Evolutionary conservation across 75 land plant genomes (phyloP), one percentile per base, ranked within the genome.

Genomic region (Cupressus sempervirens): DNA sequence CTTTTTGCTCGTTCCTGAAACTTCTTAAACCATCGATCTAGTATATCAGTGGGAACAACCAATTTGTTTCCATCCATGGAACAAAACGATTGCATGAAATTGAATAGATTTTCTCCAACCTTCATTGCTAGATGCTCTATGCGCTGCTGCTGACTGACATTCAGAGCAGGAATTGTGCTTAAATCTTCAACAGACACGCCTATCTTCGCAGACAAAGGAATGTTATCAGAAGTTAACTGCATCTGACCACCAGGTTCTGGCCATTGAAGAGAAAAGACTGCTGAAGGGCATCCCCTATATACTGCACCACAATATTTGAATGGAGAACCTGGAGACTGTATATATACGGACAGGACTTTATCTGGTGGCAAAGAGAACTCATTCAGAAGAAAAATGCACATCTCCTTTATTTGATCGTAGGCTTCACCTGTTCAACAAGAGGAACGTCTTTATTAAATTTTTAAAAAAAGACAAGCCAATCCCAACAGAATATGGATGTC

Each of bases 1-100:
- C 90, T 84, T 88, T 93, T 96, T 14, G 98, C 96, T 86, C 88
- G 87, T 84, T 97, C 98, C 90, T 94, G 96, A 72, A 98, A 96
- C 88, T 98, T 98, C 90, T 94, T 94, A 84, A 96, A 98, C 99
- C 99, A 98, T 73, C 95, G 87, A 54, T 98, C 96, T 86, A 98
- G 56, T 67, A 98, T 98, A 72, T 98, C 99, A 91, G 93, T 90
- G 26, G 99, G 98, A 58, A 98, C 98, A 12, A 97, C 92, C 56
- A 96, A 87, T 67, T 88, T 92, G 14, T 85, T 84, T 43, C 92
- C 96, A 80, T 98, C 99, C 18, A 89, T 91, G 11, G 93, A 90
- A 83, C 99, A 98, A 82, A 96, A 98, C 14, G 95, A 93, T 88
- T 98, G 99, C 99, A 98, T 98, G 84, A 94, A 98, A 84, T 98